Evolutionary conservation across 164 flowering plant species (phyloP), one percentile per base, ranked within the genome.

Genomic region (Akebia trifoliata): DNA sequence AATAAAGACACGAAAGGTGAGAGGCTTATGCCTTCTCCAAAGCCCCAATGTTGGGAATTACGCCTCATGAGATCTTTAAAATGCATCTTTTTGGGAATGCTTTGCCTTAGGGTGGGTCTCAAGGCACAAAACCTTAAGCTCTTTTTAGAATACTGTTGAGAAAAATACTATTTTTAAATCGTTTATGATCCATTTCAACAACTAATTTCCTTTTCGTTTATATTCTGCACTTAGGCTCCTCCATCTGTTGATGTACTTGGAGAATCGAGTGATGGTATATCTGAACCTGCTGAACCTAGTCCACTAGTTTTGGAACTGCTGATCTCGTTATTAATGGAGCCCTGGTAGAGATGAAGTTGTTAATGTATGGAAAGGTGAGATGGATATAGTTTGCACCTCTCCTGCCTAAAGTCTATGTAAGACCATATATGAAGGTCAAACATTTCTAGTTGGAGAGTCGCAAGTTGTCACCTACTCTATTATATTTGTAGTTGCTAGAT

Each of bases 251-350:
- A 81, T 59, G 62, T 80, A 38, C 83, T 85, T 57, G 81, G 73
- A 53, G 83, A 68, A 58, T 60, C 75, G 45, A 66, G 58, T 65
- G 69, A 65, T 32, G 72, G 10, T 50, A 39, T 25, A 18, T 21
- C 61, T 46, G 81, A 73, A 30, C 57, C 60, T 46, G 54, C 62
- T 62, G 82, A 64, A 44, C 50, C 79, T 63, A 72, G 52, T 28
- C 66, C 34, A 46, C 57, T 34, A 69, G 63, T 66, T 39, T 54
- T 38, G 83, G 70, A 69, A 56, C 80, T 39, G 99, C 84, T 57
- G 94, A 94, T 57, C 84, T 94, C 69, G 91, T 90, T 44, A 66
- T 94, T 32, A 79, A 78, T 79, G 96, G 97, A 45, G 73, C 89
- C 43, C 59, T 94, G 63, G 61, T 85, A 50, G 93, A 87, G 72